These are phyloP conservation scores for Emericellopsis cladophorae DNA, from an alignment of 2,329 filamentous ascomycete species.

Conservation along the genomic window DNA sequence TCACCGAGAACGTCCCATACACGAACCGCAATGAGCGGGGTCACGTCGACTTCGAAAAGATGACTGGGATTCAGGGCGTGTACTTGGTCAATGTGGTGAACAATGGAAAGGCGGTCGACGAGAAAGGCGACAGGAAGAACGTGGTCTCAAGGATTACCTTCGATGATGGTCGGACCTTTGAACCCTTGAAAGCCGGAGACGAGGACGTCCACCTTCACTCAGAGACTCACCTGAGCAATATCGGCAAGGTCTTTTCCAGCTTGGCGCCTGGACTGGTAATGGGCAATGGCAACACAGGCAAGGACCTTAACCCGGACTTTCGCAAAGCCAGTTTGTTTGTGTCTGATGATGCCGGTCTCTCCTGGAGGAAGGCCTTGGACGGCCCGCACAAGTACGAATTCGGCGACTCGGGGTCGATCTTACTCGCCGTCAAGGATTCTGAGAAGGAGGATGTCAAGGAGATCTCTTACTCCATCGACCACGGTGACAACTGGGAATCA, in stretches of 20 bases:
- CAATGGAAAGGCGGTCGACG: conserved; percentile 67
- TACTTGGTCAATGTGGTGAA: conserved; percentile 81
- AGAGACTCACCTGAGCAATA: conserved; percentile 71
- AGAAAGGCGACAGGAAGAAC: conserved; percentile 45
- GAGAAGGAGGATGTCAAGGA: conserved; percentile 44
- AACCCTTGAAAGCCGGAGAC: conserved; percentile 55
- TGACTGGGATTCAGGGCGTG: conserved; percentile 82
- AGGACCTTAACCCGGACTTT: conserved; percentile 51
- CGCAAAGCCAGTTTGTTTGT: conserved; percentile 70
- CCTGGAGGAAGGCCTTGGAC: conserved; percentile 63
- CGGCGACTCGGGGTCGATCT: conserved; percentile 80
- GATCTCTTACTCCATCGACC: conserved; percentile 70
- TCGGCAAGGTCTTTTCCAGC: conserved; percentile 83
- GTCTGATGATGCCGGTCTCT: conserved; percentile 81
- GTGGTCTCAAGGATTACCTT: conserved; percentile 79
- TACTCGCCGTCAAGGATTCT: conserved; percentile 73
- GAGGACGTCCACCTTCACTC: conserved; percentile 78
- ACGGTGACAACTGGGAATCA: conserved; percentile 72
- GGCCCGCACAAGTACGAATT: conserved; percentile 94
- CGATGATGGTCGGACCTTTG: conserved; percentile 84
- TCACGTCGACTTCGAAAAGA: conserved; percentile 89
- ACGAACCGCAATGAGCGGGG: conserved; percentile 72
- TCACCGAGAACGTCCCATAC: conserved; percentile 81
- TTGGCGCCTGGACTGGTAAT: conserved; percentile 87
- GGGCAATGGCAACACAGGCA: conserved; percentile 84